Base-by-base conservation (phyloP, 371 early-diverging fungal genomes). In the Actinomortierella wolfii region DNA sequence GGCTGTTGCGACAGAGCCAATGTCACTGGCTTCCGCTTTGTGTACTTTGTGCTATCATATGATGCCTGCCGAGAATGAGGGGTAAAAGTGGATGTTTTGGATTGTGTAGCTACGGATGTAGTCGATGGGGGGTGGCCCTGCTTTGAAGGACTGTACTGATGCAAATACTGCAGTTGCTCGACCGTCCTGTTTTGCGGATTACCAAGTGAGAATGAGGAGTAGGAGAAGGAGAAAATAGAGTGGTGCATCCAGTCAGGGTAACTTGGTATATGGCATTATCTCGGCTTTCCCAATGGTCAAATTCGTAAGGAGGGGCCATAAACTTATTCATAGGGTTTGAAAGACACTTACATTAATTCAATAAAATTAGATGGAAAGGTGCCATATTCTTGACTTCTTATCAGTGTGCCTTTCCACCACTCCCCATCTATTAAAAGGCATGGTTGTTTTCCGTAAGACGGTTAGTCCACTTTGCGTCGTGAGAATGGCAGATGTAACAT, bases 321-420 rank as follows among this genome's bases (percentile, higher is more conserved):
- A n/a, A n/a, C n/a, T n/a, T n/a, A n/a, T n/a, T n/a, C n/a, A n/a
- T n/a, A n/a, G n/a, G n/a, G n/a, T n/a, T 13, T 11, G 9, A 42
- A 28, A 6, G 14, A 7, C 14, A 42, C 67, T 26, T 67, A 73
- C 74, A 73, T 26, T 25, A 59, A 26, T 47, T 73, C 64, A 21
- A 73, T 67, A 59, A 73, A 73, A 54, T 73, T 73, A 50, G 67
- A 73, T 2, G 74, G 74, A 25, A 73, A 73, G 40, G 18, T 63
- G 29, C 74, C 74, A n/a, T 53, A 57, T 23, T 24, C 34, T 14
- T 53, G 41, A 23, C 56, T 50, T 17, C 56, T 61, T 3, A 61
- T 15, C 23, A 67, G 21, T 15, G 74, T 51, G 1, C 74, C 74
- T 17, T 56, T 73, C 74, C 74, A 73, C 74, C 74, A 73, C 20